Percentiles rank a stretch among this genome's conserved stretches.
phyloP scores from a whole-genome alignment of 108 stramenopile genomes.

The Poteriospumella lacustris region DNA sequence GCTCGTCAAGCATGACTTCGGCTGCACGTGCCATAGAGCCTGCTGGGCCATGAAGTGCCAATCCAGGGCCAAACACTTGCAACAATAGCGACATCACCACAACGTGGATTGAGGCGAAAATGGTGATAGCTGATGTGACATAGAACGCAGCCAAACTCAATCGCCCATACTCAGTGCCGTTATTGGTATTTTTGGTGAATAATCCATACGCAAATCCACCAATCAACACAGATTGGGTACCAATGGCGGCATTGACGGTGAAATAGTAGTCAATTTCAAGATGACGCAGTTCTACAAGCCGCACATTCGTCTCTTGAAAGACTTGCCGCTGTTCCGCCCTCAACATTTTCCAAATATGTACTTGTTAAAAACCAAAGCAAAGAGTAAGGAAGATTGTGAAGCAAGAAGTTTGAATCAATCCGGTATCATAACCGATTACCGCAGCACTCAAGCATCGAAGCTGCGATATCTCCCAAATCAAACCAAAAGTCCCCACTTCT shows the following conservation, averaged over 20 bases:
- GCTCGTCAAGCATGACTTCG: background rate
- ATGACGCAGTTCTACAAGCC: background rate
- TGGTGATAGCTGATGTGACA: background rate
- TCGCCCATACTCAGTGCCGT: background rate
- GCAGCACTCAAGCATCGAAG: too few relatives aligned
- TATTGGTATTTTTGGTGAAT: background rate
- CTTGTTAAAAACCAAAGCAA: too few relatives aligned
- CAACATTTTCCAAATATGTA: background rate
- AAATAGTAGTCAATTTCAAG: background rate
- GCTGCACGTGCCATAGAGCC: background rate
- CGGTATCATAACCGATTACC: too few relatives aligned
- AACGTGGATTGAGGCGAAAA: background rate
- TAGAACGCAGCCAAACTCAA: background rate
- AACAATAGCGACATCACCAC: background rate
- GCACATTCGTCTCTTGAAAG: background rate
- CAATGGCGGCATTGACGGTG: background rate
- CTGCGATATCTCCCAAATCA: too few relatives aligned
- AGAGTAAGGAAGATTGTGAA: too few relatives aligned
- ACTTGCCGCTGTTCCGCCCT: background rate
- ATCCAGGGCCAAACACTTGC: slow-evolving; percentile 11
- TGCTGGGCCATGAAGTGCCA: background rate
- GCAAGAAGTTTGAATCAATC: too few relatives aligned
- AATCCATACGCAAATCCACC: slow-evolving; percentile 2
- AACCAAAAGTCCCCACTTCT: too few relatives aligned
- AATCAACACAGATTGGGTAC: slow-evolving; percentile 11